phyloP scores from a whole-genome alignment of 2,329 filamentous ascomycete genomes.

The Trichophyton mentagrophytes region DNA sequence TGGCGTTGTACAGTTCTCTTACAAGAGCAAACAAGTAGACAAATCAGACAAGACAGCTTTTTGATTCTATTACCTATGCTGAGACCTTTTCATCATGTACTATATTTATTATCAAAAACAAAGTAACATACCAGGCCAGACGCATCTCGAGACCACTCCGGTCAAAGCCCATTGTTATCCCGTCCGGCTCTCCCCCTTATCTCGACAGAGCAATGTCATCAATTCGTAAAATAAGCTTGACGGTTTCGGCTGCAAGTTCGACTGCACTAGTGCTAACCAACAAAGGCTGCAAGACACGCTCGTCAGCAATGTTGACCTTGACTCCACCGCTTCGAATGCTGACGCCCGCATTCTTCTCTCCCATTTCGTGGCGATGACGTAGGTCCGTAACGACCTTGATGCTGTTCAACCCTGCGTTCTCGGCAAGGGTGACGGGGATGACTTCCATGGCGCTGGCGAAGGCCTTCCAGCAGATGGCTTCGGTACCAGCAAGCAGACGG shows the following conservation, averaged over 20 bases:
- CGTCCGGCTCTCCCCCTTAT: constrained; percentile 11
- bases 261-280: constrained; percentile 95
- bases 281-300: constrained; percentile 91
- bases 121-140: neutral
- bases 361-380: constrained; percentile 84
- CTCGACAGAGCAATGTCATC: constrained; percentile 50
- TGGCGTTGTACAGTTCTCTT: neutral
- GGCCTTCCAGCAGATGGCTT: constrained; percentile 97
- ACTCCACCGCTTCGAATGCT: constrained; percentile 97
- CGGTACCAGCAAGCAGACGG: constrained; percentile 73
- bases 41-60: neutral
- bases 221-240: constrained; percentile 79
- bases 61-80: constrained; percentile 1
- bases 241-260: constrained; percentile 92
- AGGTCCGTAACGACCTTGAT: constrained; percentile 98
- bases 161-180: neutral
- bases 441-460: constrained; percentile 97
- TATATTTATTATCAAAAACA: constrained; percentile 5
- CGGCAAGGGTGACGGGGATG: constrained; percentile 87
- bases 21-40: neutral
- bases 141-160: neutral
- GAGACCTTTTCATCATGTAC: constrained; percentile 5
- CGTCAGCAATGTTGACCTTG: constrained; percentile 90
- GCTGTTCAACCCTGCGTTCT: constrained; percentile 94
- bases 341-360: constrained; percentile 90